Base-by-base conservation (phyloP, 1,139 yeast species). In the Taphrina populina region DNA sequence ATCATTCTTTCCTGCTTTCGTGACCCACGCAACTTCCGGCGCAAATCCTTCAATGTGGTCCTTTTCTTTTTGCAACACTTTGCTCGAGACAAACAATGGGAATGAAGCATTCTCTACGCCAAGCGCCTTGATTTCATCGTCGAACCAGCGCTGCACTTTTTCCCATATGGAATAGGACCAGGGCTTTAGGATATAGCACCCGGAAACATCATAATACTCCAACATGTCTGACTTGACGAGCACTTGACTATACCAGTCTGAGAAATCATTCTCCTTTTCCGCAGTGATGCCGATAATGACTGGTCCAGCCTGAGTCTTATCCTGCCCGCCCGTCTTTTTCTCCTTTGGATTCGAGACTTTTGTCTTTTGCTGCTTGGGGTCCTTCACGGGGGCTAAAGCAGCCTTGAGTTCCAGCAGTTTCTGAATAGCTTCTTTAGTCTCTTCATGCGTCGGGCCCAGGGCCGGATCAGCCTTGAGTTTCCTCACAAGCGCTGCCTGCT, bases 11-110 rank as follows among this genome's bases (percentile, higher is more conserved):
- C 99, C 99, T 52, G 99, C 99, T 67, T 77, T 81, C 60, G 99
- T 94, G 63, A 94, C 98, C 99, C 99, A 94, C 21, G 99, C 99
- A 58, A 94, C 99, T 74, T 94, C 99, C 27, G 99, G 98, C 51
- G 99, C 98, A 71, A 94, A 94, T 35, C 99, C 99, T 73, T 94
- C 98, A 66, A 94, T 83, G 70, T 94, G 99, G 70, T 94, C 99
- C 75, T 94, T 94, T 76, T 94, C 99, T 75, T 84, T 88, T 73
- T 92, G 97, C 67, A 94, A 77, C 30, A 92, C 98, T 65, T 82
- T 80, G 54, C 88, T 78, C 8, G 97, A 88, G 47, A 94, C 98
- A 69, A 94, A 94, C 96, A 94, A 87, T 63, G 99, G 99, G 84
- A 94, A 94, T 71, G 92, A 92, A 24, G 97, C 84, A 73, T 92